Base-by-base conservation (phyloP, 345 rosid genomes). In the Clarkia xantiana region DNA sequence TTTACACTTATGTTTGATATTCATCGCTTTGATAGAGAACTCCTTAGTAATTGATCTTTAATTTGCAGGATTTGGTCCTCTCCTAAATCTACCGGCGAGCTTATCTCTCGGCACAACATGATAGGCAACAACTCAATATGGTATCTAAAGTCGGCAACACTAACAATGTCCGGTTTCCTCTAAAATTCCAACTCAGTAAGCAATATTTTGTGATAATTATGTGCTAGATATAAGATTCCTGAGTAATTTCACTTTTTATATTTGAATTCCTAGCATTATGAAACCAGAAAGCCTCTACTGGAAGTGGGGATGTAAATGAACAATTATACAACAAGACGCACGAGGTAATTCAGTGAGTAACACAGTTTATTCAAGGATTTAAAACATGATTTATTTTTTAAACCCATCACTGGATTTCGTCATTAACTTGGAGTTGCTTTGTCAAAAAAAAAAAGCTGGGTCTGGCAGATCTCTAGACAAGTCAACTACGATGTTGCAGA, bases 261-360 rank as follows among this genome's bases (percentile, higher is more conserved):
- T 0, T 29, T 29, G 36, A 29, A 29, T 5, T 29, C 36, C 9
- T 29, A 5, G 22, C 3, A 20, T 11, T 42, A 3, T 18, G 23
- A 18, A 40, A 11, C 14, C 64, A 62, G 81, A 74, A n/a, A 76
- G 53, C 63, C 60, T 46, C 38, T 68, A 2, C 52, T 63, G 23
- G 70, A 74, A 34, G 68, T 71, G 59, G n/a, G n/a, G 72, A 69
- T 70, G 95, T 74, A n/a, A 70, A 73, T 64, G 65, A 60, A 29
- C 64, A 86, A 75, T 89, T 79, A 62, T 17, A 74, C 60, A n/a
- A n/a, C n/a, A 84, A 67, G 63, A 82, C 96, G 41, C 94, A 78
- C 4, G 81, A 81, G 63, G 87, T 88, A 40, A 71, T 87, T 64
- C 73, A 76, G 98, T 86, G 75, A 78, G 98, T 78, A 25, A 12